Base-by-base conservation (phyloP, 2,329 filamentous ascomycete species). In the Didymella lethalis region DNA sequence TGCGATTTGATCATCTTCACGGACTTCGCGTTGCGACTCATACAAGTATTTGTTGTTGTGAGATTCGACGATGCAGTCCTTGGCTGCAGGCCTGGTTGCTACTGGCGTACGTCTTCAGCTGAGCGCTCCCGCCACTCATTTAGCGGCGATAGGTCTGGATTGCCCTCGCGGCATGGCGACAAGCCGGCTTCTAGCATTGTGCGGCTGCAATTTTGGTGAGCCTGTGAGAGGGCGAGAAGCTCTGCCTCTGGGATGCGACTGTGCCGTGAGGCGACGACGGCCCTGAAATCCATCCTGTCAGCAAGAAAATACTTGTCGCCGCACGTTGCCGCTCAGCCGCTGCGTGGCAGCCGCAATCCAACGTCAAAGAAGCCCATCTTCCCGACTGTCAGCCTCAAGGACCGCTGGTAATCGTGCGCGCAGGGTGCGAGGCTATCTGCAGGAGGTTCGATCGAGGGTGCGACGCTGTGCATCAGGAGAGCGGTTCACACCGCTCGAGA, bases 81-180 rank as follows among this genome's bases (percentile, higher is more conserved):
- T 71, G 73, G 72, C 68, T 67, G 57, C 44, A 55, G 48, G 40
- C 40, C 29, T 62, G 46, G 59, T 58, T 62, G 61, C 57, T 52
- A 62, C 65, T 65, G 59, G 63, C 65, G 64, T 60, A 64, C 62
- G 63, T 65, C 65, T 60, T 61, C 58, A 75, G 71, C 72, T 75
- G 73, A 72, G 63, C 48, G 53, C 47, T 63, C 46, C 45, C 49
- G 55, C 44, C 49, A 48, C 50, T 47, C 34, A 26, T 11, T 28
- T 43, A 54, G 41, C 26, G 26, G 32, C 50, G 18, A 57, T 62
- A 61, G 64, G 56, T 62, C 65, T 66, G 67, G 62, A 59, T 69
- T 62, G 66, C 66, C 59, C 55, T 71, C 58, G 63, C 62, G 57
- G 61, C 62, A 66, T 64, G 49, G 64, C 66, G 60, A 64, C 59